Percentiles rank a stretch among this genome's conserved stretches.
Conservation (phyloP, 257 asterid species). For the Voacanga thouarsii region DNA sequence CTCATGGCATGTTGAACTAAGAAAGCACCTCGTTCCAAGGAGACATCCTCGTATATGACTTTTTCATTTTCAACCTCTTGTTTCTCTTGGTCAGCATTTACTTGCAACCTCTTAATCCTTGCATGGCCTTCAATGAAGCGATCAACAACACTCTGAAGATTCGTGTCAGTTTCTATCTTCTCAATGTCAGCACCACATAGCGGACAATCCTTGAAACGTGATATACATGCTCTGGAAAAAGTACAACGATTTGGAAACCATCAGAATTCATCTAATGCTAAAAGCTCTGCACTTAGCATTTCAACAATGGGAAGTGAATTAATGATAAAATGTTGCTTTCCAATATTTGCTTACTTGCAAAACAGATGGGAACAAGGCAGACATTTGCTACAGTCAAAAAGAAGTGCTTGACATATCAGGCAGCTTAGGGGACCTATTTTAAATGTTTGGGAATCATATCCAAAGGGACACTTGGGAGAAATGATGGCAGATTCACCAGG, state of each 20-base stretch:
- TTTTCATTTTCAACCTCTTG: conserved; percentile 47
- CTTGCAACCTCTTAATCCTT: conserved; percentile 84
- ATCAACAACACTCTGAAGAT: conserved; percentile 86
- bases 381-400: conserved; percentile 82
- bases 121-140: conserved; percentile 99
- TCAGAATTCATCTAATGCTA: background rate
- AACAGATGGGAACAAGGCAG: conserved; percentile 85
- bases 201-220: conserved; percentile 90
- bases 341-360: conserved; percentile 71
- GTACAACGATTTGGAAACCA: conserved; percentile 1
- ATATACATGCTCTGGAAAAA: conserved; percentile 64
- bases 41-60: conserved; percentile 88
- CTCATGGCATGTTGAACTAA: conserved; percentile 99
- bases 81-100: conserved; percentile 55
- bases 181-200: conserved; percentile 95
- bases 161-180: conserved; percentile 72
- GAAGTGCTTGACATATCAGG: conserved; percentile 90
- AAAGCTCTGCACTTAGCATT: background rate
- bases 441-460: conserved; percentile 76
- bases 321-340: background rate
- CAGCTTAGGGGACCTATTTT: conserved; percentile 97
- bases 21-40: conserved; percentile 91
- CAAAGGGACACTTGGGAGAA: conserved; percentile 48
- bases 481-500: conserved; percentile 25
- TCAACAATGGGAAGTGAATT: conserved; percentile 3